These are phyloP conservation scores for Aspergillus sp. DNA, from an alignment of 2,329 filamentous ascomycete species.

Conservation along the genomic window DNA sequence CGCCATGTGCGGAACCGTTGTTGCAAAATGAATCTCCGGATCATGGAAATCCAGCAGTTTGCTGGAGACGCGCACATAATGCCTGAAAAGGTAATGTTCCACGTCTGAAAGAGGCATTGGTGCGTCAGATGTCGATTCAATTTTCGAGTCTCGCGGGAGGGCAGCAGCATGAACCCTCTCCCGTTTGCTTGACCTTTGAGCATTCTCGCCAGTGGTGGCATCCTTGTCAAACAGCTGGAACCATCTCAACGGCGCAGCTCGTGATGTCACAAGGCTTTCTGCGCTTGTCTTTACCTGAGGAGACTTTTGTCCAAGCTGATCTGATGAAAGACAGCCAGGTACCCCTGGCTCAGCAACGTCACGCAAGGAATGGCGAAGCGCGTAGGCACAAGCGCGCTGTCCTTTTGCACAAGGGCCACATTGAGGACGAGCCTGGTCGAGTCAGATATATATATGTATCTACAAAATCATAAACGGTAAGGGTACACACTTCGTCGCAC, in stretches of 20 bases:
- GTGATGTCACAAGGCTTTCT: conserved; percentile 29
- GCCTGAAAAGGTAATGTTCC: conserved; percentile 8
- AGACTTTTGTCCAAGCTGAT: too few species aligned
- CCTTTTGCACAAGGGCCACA: conserved; percentile 19
- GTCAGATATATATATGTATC: background rate
- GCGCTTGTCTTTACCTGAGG: conserved; percentile 18
- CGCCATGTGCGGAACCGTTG: conserved; percentile 35
- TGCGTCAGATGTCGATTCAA: conserved; percentile 7
- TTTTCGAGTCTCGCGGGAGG: conserved; percentile 10
- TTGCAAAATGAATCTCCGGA: conserved; percentile 35
- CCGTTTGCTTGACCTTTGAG: conserved; percentile 7
- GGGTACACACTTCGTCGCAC: conserved; percentile 14
- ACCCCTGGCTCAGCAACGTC: too few species aligned
- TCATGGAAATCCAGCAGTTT: conserved; percentile 43
- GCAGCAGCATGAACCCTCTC: conserved; percentile 16
- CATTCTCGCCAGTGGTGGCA: conserved; percentile 10
- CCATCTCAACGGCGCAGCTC: conserved; percentile 45
- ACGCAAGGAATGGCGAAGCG: background rate
- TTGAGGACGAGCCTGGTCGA: conserved; percentile 10
- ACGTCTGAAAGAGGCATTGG: conserved; percentile 7
- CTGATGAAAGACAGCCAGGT: too few species aligned
- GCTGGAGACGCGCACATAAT: conserved; percentile 17
- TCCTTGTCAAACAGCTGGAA: conserved; percentile 36
- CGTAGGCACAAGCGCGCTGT: conserved; percentile 13
- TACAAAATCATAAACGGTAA: background rate